Base-by-base conservation (phyloP, 768 basidiomycete genomes). In the Sistotremastrum niveocremeum region DNA sequence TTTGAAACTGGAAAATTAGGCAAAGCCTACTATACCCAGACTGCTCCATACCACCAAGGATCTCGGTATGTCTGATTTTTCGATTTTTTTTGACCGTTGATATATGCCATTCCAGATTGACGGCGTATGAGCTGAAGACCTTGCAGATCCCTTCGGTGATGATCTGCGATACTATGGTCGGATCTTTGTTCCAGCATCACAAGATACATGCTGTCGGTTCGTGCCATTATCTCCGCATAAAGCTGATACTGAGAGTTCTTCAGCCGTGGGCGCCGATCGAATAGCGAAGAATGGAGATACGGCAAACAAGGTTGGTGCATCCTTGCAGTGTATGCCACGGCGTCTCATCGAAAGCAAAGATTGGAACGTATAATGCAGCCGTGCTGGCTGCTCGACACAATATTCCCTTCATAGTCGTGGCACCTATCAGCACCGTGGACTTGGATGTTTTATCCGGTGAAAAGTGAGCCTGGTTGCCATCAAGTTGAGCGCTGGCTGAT, bases 161-260 rank as follows among this genome's bases (percentile, higher is more conserved):
- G 89, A 81, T 98, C 41, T 94, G 91, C 57, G 94, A 98, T 58
- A 94, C 88, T 34, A 95, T 95, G 85, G 87, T 98, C 11, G 94
- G 94, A 6, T 93, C 89, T 1, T 65, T 97, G 44, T 87, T 98
- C 68, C 88, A 93, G 57, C 78, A 90, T 58, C 72, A 85, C 57
- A 62, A 71, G 20, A 86, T 93, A 44, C 84, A 90, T 55, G 86
- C 80, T 30, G 78, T 91, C 46, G 77, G 84, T 85, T 50, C 53
- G 78, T 46, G 8, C 29, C 43, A 41, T 8, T 32, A 32, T 37
- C 39, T 10, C 11, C 7, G 30, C 5, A 30, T 10, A 41, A 6
- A n/a, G 35, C 44, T 42, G 30, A 34, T 10, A 31, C 32, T 12
- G 37, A 46, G 30, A 35, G 30, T 32, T 33, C 46, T 39, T 46